Evolutionary conservation across 768 basidiomycete genomes (phyloP).

Genomic region (Lepiota brunneoincarnata): DNA sequence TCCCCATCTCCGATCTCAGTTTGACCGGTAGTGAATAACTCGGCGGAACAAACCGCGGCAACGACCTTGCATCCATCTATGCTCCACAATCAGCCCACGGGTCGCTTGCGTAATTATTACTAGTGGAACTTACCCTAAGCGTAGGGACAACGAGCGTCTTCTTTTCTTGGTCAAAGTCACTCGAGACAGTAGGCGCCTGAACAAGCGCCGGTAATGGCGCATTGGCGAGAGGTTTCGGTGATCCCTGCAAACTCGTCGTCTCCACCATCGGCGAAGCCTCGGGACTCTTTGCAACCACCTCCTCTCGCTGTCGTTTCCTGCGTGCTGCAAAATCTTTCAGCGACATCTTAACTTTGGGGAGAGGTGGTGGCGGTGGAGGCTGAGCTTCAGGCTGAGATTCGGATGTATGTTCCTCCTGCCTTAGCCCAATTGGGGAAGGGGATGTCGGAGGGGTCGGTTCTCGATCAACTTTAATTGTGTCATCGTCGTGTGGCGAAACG

Average conservation of each 20-base stretch:
- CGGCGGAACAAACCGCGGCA: background rate
- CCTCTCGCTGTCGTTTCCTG: slow-evolving; percentile 52
- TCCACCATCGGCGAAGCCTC: slow-evolving; percentile 10
- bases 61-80: background rate
- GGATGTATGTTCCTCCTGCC: background rate
- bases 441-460: background rate
- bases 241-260: slow-evolving; percentile 2
- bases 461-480: background rate
- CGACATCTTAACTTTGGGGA: slow-evolving; percentile 53
- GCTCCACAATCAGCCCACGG: background rate
- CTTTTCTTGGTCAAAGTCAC: too few species aligned
- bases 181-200: too few species aligned
- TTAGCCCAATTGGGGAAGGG: background rate
- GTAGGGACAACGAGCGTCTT: too few species aligned
- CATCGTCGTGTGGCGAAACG: background rate
- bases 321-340: slow-evolving; percentile 56
- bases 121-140: too few species aligned
- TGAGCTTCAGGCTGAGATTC: background rate
- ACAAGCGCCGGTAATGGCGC: background rate
- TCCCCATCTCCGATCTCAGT: background rate
- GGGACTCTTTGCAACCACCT: slow-evolving; percentile 23
- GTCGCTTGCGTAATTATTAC: too few species aligned
- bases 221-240: slow-evolving; percentile 6
- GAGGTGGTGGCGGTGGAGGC: slow-evolving; percentile 13
- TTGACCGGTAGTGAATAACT: slow-evolving; percentile 2